Evolutionary conservation across 768 basidiomycete species (phyloP).

Genomic region (Hydnomerulius pinastri): DNA sequence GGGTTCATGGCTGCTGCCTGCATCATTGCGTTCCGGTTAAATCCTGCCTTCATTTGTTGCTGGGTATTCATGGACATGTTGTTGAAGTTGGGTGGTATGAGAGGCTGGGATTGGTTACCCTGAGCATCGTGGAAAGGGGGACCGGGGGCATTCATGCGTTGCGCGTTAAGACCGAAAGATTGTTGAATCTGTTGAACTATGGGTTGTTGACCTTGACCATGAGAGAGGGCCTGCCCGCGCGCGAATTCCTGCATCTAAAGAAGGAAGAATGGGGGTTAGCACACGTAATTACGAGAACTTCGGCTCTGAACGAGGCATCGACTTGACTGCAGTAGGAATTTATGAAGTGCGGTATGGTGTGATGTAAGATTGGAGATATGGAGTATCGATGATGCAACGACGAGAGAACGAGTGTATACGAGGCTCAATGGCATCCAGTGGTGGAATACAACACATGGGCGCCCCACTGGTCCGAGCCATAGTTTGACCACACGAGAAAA

Average conservation of each 20-base stretch:
- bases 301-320: slow-evolving; percentile 5
- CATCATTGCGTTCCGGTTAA: slow-evolving; percentile 39
- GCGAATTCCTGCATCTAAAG: slow-evolving; percentile 48
- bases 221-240: slow-evolving; percentile 43
- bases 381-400: slow-evolving; percentile 4
- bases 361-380: slow-evolving; percentile 18
- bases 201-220: slow-evolving; percentile 39
- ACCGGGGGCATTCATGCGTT: slow-evolving; percentile 40
- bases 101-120: slow-evolving; percentile 24
- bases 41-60: slow-evolving; percentile 31
- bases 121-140: slow-evolving; percentile 41
- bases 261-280: slow-evolving; percentile 27
- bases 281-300: slow-evolving; percentile 16
- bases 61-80: slow-evolving; percentile 40
- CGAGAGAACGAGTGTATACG: slow-evolving; percentile 21
- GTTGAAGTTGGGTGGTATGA: slow-evolving; percentile 41
- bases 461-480: slow-evolving; percentile 13
- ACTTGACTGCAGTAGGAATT: slow-evolving; percentile 2
- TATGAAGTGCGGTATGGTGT: slow-evolving; percentile 1
- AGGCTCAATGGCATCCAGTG: slow-evolving; percentile 12
- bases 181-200: slow-evolving; percentile 45
- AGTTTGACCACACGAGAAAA: slow-evolving; percentile 17
- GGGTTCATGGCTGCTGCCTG: slow-evolving; percentile 35
- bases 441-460: slow-evolving; percentile 9
- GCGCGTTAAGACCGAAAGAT: slow-evolving; percentile 38